Conservation (phyloP, 345 rosid genomes). For the Eutrema heterophyllum region DNA sequence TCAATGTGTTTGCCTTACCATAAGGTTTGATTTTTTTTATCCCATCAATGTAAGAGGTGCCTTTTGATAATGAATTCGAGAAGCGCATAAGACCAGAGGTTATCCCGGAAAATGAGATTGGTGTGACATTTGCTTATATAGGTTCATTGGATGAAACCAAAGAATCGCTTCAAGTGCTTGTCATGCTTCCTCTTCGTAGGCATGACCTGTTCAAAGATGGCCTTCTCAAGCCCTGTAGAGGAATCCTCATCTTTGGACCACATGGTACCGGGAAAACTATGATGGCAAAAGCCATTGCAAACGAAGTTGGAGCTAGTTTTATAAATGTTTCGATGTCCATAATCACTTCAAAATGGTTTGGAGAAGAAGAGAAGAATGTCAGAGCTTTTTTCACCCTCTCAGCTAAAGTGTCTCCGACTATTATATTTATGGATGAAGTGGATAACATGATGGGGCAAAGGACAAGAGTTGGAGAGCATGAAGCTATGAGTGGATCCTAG, state of each 20-base stretch:
- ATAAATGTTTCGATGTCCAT: slow-evolving; percentile 99
- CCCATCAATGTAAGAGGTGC: slow-evolving; percentile 44
- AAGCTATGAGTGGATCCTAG: slow-evolving; percentile 99
- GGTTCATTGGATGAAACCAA: slow-evolving; percentile 88
- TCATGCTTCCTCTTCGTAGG: slow-evolving; percentile 97
- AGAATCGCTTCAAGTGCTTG: slow-evolving; percentile 96
- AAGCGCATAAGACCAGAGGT: slow-evolving; percentile 98
- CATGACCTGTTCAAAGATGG: slow-evolving; percentile 98
- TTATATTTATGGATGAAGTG: slow-evolving; percentile 96
- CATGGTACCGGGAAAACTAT: slow-evolving; percentile 99
- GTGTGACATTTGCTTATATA: slow-evolving; percentile 95
- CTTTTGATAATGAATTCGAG: slow-evolving; percentile 95
- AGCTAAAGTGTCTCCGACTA: slow-evolving; percentile 94
- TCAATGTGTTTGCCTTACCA: neutral
- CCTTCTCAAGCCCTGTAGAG: slow-evolving; percentile 94
- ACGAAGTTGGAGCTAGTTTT: slow-evolving; percentile 99
- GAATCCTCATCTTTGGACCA: slow-evolving; percentile 95
- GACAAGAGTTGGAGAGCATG: slow-evolving; percentile 94
- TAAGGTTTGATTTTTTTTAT: neutral
- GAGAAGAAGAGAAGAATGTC: slow-evolving; percentile 98
- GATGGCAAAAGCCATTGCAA: slow-evolving; percentile 98
- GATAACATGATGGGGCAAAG: slow-evolving; percentile 99
- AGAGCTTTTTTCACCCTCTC: slow-evolving; percentile 89
- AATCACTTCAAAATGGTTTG: slow-evolving; percentile 98
- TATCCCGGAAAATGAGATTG: slow-evolving; percentile 92